Evolutionary conservation across 2,329 filamentous ascomycete species (phyloP), one percentile per base, ranked within the genome.

Genomic region (Hypoxylon sp.): DNA sequence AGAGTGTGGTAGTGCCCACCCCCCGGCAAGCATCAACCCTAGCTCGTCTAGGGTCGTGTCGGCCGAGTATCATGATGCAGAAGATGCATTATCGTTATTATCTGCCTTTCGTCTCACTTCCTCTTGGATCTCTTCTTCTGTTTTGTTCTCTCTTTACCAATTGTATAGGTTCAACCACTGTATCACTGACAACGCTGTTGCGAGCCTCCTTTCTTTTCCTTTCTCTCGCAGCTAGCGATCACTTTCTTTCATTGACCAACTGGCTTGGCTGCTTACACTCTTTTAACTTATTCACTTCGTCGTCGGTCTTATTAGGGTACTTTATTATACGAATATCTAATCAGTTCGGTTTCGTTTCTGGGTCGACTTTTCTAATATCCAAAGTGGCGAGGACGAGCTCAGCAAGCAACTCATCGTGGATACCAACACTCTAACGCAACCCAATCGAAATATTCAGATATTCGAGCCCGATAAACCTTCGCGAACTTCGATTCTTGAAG

Each of bases 201-300:
- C 66, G 64, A 59, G 62, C 65, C 61, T 59, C 62, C 59, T 52
- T 67, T 71, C 73, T 70, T 71, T 75, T 73, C 64, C 65, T 71
- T 69, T 68, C 65, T 71, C 69, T 68, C 70, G 71, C 72, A 73
- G 73, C 73, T 73, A 65, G 65, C 67, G 64, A 67, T 68, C 72
- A 68, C 67, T 65, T 69, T 72, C 67, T 68, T 73, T 73, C 65
- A 72, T 69, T 65, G 67, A 64, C 76, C 77, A 79, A 80, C 78
- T 79, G 77, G 77, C 73, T 80, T 80, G 78, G 79, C 77, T 80
- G 75, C 76, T 76, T 74, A 76, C 78, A 69, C 71, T 80, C 76
- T 71, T 82, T 81, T 77, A 63, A 67, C 68, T 61, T 62, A 55
- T 60, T 66, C 65, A 51, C 55, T 66, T 65, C 58, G 57, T 68